These are phyloP conservation scores for Dinochytrium kinnereticum DNA, from an alignment of 371 early-diverging fungal species.

Conservation along the genomic window DNA sequence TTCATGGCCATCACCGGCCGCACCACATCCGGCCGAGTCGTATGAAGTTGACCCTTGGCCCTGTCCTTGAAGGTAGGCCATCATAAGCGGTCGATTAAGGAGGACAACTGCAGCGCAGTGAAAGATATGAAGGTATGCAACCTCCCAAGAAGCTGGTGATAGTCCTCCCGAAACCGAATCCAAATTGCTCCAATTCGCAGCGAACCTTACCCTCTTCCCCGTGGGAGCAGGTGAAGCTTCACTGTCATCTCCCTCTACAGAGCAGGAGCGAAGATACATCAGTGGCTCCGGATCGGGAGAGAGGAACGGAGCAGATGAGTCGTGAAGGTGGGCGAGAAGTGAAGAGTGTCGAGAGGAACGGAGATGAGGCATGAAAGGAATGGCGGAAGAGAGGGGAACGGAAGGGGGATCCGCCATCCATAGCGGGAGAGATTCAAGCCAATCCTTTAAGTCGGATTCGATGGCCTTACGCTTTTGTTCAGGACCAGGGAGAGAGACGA, in stretches of 20 bases:
- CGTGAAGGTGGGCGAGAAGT: neutral
- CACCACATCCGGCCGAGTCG: neutral
- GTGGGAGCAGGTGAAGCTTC: neutral
- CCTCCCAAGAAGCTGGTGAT: neutral
- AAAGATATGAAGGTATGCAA: constrained; percentile 19
- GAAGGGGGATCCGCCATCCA: constrained; percentile 13
- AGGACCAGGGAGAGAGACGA: constrained; percentile 2
- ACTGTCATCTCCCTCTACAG: neutral
- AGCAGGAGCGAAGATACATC: neutral
- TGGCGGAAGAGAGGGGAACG: neutral
- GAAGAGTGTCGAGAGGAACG: neutral
- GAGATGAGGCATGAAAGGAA: neutral
- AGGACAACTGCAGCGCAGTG: constrained; percentile 8
- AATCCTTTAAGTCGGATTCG: constrained; percentile 12
- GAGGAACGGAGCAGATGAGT: neutral
- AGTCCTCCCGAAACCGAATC: neutral
- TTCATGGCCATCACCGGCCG: neutral
- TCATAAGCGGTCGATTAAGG: constrained; percentile 14
- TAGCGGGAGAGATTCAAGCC: constrained; percentile 6
- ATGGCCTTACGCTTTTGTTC: constrained; percentile 13
- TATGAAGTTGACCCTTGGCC: too few species aligned
- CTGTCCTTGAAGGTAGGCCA: constrained; percentile 15
- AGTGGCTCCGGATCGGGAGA: neutral
- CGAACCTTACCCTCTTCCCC: constrained; percentile 10
- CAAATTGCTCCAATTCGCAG: neutral